phyloP scores from a whole-genome alignment of 2,329 filamentous ascomycete genomes.

The Didymella arachidicola region DNA sequence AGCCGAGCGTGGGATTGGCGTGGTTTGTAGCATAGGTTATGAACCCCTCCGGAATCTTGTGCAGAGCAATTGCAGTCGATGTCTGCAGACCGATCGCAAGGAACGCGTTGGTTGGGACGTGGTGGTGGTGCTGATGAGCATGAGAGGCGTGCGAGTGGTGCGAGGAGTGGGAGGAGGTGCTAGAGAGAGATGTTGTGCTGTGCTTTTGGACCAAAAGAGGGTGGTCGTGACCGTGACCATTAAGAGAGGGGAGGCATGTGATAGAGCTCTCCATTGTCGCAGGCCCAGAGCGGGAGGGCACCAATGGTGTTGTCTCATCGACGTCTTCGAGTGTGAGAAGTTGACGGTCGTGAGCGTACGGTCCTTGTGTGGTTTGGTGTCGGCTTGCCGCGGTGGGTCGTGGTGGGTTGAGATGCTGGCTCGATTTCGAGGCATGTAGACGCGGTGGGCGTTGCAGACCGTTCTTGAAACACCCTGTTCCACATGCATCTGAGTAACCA shows the following conservation, averaged over 20 bases:
- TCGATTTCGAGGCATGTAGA: slow-evolving; percentile 30
- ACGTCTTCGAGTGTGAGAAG: slow-evolving; percentile 38
- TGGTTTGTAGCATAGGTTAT: slow-evolving; percentile 98
- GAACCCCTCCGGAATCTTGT: slow-evolving; percentile 89
- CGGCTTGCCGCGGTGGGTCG: slow-evolving; percentile 34
- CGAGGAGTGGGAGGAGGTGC: slow-evolving; percentile 15
- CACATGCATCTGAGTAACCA: slow-evolving; percentile 68
- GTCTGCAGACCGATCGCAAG: slow-evolving; percentile 95
- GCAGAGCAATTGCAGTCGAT: slow-evolving; percentile 90
- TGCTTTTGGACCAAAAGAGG: slow-evolving; percentile 9
- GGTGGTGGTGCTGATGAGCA: slow-evolving; percentile 78
- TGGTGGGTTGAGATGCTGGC: slow-evolving; percentile 24
- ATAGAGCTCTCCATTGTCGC: slow-evolving; percentile 34
- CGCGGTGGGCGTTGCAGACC: slow-evolving; percentile 49
- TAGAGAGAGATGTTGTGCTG: slow-evolving; percentile 18
- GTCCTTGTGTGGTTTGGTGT: slow-evolving; percentile 32
- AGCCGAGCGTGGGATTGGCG: slow-evolving; percentile 84
- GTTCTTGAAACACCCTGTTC: slow-evolving; percentile 66
- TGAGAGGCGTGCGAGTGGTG: slow-evolving; percentile 32
- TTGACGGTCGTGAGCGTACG: slow-evolving; percentile 38
- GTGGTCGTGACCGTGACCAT: slow-evolving; percentile 8
- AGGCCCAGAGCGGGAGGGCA: slow-evolving; percentile 36
- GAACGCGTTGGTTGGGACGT: slow-evolving; percentile 93
- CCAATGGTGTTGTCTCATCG: slow-evolving; percentile 35
- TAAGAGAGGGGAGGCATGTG: slow-evolving; percentile 26